A percentile compares a stretch with the other conserved stretches of the same genome.
Evolutionary conservation across 2,329 filamentous ascomycete species (phyloP).

Genomic region (Colletotrichum cuscutae): DNA sequence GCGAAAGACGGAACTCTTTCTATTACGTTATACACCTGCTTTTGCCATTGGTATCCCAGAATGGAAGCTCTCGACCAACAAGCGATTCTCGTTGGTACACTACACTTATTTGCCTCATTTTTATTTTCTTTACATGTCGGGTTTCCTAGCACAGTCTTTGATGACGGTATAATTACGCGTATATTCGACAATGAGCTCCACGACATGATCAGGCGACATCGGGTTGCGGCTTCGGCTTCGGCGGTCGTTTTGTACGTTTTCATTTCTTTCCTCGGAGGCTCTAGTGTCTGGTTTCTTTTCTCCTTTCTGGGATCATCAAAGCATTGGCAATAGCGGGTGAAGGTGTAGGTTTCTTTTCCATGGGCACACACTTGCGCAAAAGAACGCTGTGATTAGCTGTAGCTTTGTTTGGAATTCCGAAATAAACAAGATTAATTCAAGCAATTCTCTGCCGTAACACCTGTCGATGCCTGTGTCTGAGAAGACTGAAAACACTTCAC

Average conservation of each 20-base stretch:
- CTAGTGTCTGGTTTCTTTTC: background rate
- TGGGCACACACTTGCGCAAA: background rate
- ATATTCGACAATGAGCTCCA: conserved; percentile 23
- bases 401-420: conserved; percentile 7
- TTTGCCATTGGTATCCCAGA: conserved; percentile 17
- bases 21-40: conserved; percentile 15
- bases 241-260: conserved; percentile 24
- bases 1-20: background rate
- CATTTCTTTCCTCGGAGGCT: background rate
- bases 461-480: background rate
- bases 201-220: conserved; percentile 32
- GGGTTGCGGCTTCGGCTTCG: conserved; percentile 18
- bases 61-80: background rate
- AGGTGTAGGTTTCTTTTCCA: background rate
- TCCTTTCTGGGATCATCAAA: conserved; percentile 4
- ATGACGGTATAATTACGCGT: conserved; percentile 28
- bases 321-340: conserved; percentile 26
- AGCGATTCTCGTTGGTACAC: conserved; percentile 8
- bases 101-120: background rate
- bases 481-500: too few relatives aligned
- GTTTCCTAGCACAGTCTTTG: conserved; percentile 8
- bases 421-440: conserved; percentile 16
- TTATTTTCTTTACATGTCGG: background rate
- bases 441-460: too few relatives aligned
- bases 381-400: conserved; percentile 15